These are phyloP conservation scores for Medicago truncatula DNA, from an alignment of 306 rosid genomes.

Conservation along the genomic window MtrunA17r5.0-ANR NC_053045.1:7470001-7470500, in stretches of 20 bases:
- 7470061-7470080: constrained; percentile 65
- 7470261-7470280: constrained; percentile 69
- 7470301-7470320: constrained; percentile 67
- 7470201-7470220: no score
- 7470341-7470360: constrained; percentile 58
- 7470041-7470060: constrained; percentile 57
- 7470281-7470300: constrained; percentile 61
- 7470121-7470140: constrained; percentile 62
- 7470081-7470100: constrained; percentile 51
- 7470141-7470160: constrained; percentile 11
- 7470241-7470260: constrained; percentile 51
- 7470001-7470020: no score
- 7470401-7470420: constrained; percentile 57
- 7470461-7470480: constrained; percentile 54
- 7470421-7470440: constrained; percentile 47
- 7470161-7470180: constrained; percentile 10
- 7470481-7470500: neutral
- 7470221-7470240: constrained; percentile 52
- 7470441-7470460: constrained; percentile 57
- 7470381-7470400: constrained; percentile 65
- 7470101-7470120: constrained; percentile 64
- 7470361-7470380: constrained; percentile 54
- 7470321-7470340: constrained; percentile 72
- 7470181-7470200: neutral
- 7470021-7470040: neutral